These are phyloP conservation scores for Colletotrichum godetiae DNA, from an alignment of 2,329 filamentous ascomycete species.

Conservation along the genomic window DNA sequence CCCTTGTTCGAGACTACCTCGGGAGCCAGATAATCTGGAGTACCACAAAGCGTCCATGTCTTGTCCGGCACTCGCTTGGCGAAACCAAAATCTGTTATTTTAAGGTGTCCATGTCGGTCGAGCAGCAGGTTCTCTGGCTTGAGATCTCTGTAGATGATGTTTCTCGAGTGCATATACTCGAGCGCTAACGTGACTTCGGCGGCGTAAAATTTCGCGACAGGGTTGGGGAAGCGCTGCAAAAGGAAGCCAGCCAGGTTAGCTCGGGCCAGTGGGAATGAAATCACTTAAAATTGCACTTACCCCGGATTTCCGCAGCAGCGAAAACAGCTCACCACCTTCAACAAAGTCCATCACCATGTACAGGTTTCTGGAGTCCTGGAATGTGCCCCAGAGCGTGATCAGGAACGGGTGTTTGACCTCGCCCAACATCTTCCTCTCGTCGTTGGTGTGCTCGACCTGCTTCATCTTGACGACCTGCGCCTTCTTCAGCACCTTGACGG, in stretches of 20 bases:
- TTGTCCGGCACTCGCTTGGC: constrained; percentile 98
- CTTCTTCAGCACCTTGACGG: constrained; percentile 98
- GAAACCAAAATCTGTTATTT: constrained; percentile 98
- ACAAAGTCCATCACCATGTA: constrained; percentile 99
- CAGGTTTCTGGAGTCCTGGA: constrained; percentile 92
- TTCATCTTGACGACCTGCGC: constrained; percentile 99
- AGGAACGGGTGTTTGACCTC: constrained; percentile 98
- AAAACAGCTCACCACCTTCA: constrained; percentile 97
- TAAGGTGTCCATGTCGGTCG: constrained; percentile 92
- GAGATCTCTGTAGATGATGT: constrained; percentile 97
- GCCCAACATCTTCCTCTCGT: constrained; percentile 94
- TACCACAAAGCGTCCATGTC: constrained; percentile 98
- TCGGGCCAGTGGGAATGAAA: background rate
- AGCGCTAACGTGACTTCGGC: constrained; percentile 96
- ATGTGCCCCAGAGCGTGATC: constrained; percentile 98
- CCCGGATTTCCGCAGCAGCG: constrained; percentile 92
- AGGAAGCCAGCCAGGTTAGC: constrained; percentile 36
- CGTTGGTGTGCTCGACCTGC: constrained; percentile 99
- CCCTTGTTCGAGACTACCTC: constrained; percentile 99
- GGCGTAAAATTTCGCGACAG: constrained; percentile 98
- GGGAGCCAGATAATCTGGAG: constrained; percentile 95
- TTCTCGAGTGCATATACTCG: constrained; percentile 92
- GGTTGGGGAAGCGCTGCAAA: constrained; percentile 93
- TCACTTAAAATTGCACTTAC: constrained; percentile 55
- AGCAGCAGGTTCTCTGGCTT: constrained; percentile 95